These are phyloP conservation scores for Laguncularia racemosa DNA, from an alignment of 345 rosid genomes.

Conservation along the genomic window DNA sequence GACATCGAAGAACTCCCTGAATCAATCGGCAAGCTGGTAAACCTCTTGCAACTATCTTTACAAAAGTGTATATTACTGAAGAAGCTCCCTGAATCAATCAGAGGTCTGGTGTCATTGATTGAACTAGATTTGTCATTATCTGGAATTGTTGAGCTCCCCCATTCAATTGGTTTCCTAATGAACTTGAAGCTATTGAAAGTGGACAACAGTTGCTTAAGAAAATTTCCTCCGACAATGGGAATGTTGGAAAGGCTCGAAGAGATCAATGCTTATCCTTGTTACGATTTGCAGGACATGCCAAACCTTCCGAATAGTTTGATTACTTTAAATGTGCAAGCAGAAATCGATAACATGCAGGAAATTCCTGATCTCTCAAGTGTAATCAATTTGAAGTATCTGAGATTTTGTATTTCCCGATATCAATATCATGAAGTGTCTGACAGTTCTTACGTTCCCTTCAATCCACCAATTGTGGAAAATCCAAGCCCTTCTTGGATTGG, in stretches of 20 bases:
- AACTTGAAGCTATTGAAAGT: not conserved
- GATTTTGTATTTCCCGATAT: not conserved
- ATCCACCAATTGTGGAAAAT: too few species aligned
- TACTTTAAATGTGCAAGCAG: not conserved
- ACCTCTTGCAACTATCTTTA: not conserved
- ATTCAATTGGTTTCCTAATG: not conserved
- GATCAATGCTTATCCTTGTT: not conserved
- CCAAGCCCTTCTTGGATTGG: too few species aligned
- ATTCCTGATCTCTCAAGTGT: not conserved
- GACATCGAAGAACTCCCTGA: not conserved
- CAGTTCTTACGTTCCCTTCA: too few species aligned
- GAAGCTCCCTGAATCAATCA: not conserved
- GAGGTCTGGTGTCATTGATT: not conserved
- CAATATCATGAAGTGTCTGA: not conserved
- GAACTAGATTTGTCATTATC: not conserved
- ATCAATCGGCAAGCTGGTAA: not conserved
- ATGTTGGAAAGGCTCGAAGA: slow-evolving; percentile 1
- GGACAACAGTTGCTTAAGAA: not conserved
- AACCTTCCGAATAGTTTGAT: not conserved
- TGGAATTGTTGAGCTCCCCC: not conserved
- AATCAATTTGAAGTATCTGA: not conserved
- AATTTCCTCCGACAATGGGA: not conserved
- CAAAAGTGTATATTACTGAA: not conserved
- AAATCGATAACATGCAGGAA: not conserved
- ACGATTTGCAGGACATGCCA: not conserved